Conservation (phyloP, 2,329 filamentous ascomycete species). For the Sporothrix mexicana region DNA sequence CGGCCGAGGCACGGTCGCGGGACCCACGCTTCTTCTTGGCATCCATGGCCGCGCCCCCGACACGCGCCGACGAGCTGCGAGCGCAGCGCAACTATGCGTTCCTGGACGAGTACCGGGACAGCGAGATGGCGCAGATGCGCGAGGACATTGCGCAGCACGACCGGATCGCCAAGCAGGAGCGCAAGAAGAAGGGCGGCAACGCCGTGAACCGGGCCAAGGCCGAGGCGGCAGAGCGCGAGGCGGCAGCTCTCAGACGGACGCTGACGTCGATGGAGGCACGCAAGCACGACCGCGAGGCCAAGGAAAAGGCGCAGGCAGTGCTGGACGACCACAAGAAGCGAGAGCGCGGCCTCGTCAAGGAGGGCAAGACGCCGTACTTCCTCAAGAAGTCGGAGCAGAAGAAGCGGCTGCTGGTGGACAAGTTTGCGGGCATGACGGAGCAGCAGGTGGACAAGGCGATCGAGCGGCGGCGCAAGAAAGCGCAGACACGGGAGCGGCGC, state of each 20-base stretch:
- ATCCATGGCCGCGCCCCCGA: constrained; percentile 51
- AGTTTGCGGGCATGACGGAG: constrained; percentile 82
- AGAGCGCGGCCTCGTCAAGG: constrained; percentile 82
- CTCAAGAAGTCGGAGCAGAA: constrained; percentile 92
- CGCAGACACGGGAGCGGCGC: constrained; percentile 82
- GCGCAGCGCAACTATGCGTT: constrained; percentile 81
- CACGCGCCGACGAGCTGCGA: constrained; percentile 58
- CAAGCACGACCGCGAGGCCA: constrained; percentile 71
- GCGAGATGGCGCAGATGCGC: constrained; percentile 80
- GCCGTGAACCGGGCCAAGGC: constrained; percentile 24
- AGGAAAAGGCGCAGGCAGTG: constrained; percentile 72
- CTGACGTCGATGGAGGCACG: constrained; percentile 80
- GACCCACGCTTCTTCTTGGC: constrained; percentile 88
- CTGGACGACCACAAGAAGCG: constrained; percentile 75
- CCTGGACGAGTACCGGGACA: constrained; percentile 80
- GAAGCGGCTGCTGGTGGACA: constrained; percentile 78
- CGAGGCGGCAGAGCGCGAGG: constrained; percentile 48
- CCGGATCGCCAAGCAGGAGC: constrained; percentile 38
- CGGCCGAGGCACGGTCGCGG: constrained; percentile 55
- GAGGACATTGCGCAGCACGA: constrained; percentile 69
- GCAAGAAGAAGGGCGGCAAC: constrained; percentile 44
- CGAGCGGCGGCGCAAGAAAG: constrained; percentile 88
- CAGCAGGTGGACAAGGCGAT: constrained; percentile 84
- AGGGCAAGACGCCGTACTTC: constrained; percentile 93
- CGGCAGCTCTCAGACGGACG: constrained; percentile 72